phyloP scores from a whole-genome alignment of 192 early-diverging fungal genomes.

The Umbelopsis vinacea region DNA sequence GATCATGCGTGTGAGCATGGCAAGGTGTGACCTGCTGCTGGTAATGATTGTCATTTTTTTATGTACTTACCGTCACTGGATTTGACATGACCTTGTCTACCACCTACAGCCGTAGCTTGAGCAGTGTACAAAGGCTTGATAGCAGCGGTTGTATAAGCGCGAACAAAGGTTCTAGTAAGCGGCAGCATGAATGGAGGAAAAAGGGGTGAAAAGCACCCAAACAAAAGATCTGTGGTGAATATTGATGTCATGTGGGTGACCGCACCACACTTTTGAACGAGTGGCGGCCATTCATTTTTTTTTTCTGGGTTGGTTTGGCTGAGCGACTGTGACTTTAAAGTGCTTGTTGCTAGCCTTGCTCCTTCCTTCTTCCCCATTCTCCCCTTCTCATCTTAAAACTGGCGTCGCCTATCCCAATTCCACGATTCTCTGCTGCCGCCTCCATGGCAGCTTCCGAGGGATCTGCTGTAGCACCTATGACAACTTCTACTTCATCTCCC shows the following conservation, averaged over 20 bases:
- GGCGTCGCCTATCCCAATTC: constrained; percentile 16
- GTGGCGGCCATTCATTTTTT: too few species aligned
- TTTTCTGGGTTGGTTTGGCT: neutral
- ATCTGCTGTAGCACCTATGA: constrained; percentile 1
- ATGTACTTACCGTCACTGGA: constrained; percentile 43
- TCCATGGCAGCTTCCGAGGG: constrained; percentile 21
- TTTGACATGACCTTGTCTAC: constrained; percentile 49
- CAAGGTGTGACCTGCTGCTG: constrained; percentile 2
- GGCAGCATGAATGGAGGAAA: neutral
- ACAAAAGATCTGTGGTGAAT: too few species aligned
- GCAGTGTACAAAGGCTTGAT: constrained; percentile 58
- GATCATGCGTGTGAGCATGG: neutral
- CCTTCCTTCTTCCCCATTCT: constrained; percentile 12
- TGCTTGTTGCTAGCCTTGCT: too few species aligned
- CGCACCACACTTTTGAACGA: neutral
- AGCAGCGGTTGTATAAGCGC: neutral
- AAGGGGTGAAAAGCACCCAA: neutral
- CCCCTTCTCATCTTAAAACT: constrained; percentile 1
- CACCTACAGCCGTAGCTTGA: constrained; percentile 48
- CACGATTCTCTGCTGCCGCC: constrained; percentile 12
- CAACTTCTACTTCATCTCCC: constrained; percentile 6
- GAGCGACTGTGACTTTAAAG: neutral
- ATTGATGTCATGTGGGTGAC: constrained; percentile 20
- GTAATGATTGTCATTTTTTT: constrained; percentile 5
- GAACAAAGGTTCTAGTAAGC: neutral